A percentile compares a stretch with the other conserved stretches of the same genome.
phyloP scores from a whole-genome alignment of 2,329 filamentous ascomycete genomes.

The Hymenoscyphus salicellus region DNA sequence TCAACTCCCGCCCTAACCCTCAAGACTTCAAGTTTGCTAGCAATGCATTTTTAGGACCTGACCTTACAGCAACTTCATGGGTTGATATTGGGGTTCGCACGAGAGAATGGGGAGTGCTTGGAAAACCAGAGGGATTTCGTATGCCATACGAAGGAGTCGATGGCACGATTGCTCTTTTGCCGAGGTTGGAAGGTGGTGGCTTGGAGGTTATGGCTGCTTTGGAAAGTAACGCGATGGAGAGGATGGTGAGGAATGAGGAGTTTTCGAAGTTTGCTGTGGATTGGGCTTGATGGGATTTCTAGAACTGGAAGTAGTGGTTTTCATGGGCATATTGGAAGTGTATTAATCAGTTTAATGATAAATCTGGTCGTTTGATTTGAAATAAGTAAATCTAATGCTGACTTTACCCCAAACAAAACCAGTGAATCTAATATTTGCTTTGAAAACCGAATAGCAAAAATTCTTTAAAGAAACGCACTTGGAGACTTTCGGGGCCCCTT shows the following conservation, averaged over 20 bases:
- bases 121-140: slow-evolving; percentile 19
- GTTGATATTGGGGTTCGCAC: slow-evolving; percentile 17
- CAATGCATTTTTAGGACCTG: slow-evolving; percentile 19
- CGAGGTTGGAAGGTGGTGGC: slow-evolving; percentile 18
- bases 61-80: slow-evolving; percentile 18
- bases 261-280: slow-evolving; percentile 17
- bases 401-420: too few species aligned
- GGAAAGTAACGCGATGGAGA: slow-evolving; percentile 19
- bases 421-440: too few species aligned
- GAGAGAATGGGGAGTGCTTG: slow-evolving; percentile 16
- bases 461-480: too few species aligned
- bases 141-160: slow-evolving; percentile 20
- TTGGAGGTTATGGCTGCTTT: slow-evolving; percentile 21
- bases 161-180: slow-evolving; percentile 17
- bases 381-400: too few species aligned
- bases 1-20: slow-evolving; percentile 38
- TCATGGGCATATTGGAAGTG: too few species aligned
- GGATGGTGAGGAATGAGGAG: slow-evolving; percentile 15
- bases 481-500: too few species aligned
- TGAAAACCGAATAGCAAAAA: too few species aligned
- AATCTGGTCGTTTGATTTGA: too few species aligned
- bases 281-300: not conserved
- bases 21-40: slow-evolving; percentile 32
- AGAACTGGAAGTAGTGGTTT: too few species aligned
- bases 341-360: too few species aligned